Conservation (phyloP, 352 stramenopile genomes). For the Globisporangium nunn region DNA sequence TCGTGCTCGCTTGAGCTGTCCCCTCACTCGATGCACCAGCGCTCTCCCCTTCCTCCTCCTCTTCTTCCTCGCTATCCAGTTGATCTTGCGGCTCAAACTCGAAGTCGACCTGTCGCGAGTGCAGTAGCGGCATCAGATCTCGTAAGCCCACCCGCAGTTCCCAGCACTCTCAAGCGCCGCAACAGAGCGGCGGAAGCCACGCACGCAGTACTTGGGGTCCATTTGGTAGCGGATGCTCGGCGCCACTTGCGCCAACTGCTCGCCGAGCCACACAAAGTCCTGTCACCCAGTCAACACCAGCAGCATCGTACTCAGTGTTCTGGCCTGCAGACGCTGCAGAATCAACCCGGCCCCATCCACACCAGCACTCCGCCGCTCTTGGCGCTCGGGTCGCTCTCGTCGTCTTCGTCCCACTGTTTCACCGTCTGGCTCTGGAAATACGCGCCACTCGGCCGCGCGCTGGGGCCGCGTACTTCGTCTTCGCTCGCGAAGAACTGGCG, state of each 20-base stretch:
- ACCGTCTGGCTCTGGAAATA: conserved; percentile 59
- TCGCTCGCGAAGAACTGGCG: conserved; percentile 65
- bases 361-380: conserved; percentile 32
- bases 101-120: conserved; percentile 26
- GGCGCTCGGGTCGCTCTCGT: conserved; percentile 13
- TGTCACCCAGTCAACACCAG: conserved; percentile 7
- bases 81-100: conserved; percentile 22
- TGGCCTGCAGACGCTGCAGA: no score
- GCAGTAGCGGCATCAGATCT: not conserved
- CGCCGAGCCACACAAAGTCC: conserved; percentile 66
- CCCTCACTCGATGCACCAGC: conserved; percentile 2
- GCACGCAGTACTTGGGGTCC: conserved; percentile 70
- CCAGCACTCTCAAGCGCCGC: not conserved
- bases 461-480: conserved; percentile 36
- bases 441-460: conserved; percentile 22
- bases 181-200: conserved; percentile 7
- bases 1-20: conserved; percentile 1
- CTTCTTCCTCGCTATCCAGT: conserved; percentile 9
- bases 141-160: not conserved
- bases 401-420: conserved; percentile 63
- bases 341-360: not conserved
- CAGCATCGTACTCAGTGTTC: not conserved
- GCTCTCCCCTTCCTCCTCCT: conserved; percentile 9
- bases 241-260: conserved; percentile 37
- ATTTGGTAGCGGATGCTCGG: conserved; percentile 55